phyloP scores from a whole-genome alignment of 1,139 yeast genomes.

The Candida pseudoviswanathii region DNA sequence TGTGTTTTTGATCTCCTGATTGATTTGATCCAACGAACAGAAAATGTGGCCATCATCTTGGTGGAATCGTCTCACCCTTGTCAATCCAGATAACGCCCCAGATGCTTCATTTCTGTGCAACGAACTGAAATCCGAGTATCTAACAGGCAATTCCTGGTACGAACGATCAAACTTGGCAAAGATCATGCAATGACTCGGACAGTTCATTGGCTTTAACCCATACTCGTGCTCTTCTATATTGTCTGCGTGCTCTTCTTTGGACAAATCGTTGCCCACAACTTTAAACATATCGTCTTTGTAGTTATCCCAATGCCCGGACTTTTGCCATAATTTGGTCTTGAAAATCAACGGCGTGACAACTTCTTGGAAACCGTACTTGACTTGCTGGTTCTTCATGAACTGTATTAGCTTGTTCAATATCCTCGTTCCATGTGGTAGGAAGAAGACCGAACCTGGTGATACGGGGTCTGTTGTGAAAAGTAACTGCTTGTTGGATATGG shows the following conservation, averaged over 20 bases:
- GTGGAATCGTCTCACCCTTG: conserved; percentile 94
- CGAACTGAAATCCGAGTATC: conserved; percentile 91
- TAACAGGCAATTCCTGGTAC: conserved; percentile 84
- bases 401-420: conserved; percentile 75
- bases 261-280: conserved; percentile 55
- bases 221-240: conserved; percentile 47
- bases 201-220: conserved; percentile 96
- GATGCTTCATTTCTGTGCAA: conserved; percentile 94
- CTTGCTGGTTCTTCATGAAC: conserved; percentile 85
- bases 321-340: conserved; percentile 83
- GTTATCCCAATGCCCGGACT: conserved; percentile 95
- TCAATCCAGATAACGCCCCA: conserved; percentile 92
- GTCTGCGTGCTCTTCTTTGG: conserved; percentile 31
- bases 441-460: conserved; percentile 89
- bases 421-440: conserved; percentile 88
- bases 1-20: conserved; percentile 73
- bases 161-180: conserved; percentile 83
- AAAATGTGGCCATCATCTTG: conserved; percentile 99
- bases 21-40: conserved; percentile 82
- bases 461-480: conserved; percentile 74
- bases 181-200: conserved; percentile 96
- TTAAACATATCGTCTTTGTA: conserved; percentile 93
- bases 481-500: conserved; percentile 64
- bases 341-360: conserved; percentile 92
- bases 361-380: conserved; percentile 84